Conservation (phyloP, 2,329 filamentous ascomycete species). For the Aspergillus terreus region DNA sequence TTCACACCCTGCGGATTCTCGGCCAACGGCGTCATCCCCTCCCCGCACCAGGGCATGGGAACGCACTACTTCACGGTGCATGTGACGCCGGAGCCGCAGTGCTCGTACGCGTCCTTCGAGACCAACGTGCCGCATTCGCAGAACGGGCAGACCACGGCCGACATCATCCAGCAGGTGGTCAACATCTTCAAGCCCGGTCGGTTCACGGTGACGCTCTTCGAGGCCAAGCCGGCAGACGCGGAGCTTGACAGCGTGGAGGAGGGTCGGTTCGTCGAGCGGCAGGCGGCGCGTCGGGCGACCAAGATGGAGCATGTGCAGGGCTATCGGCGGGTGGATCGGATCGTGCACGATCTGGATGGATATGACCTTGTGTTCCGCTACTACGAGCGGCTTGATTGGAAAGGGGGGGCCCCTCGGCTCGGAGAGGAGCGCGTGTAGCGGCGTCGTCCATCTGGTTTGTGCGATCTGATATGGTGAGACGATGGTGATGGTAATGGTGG, state of each 20-base stretch:
- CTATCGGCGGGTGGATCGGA: slow-evolving; percentile 86
- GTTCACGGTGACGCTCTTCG: slow-evolving; percentile 95
- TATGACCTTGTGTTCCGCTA: slow-evolving; percentile 96
- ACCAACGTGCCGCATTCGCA: slow-evolving; percentile 92
- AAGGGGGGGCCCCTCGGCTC: slow-evolving; percentile 60
- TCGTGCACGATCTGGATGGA: slow-evolving; percentile 95
- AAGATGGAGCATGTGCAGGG: slow-evolving; percentile 76
- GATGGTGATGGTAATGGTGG: not conserved
- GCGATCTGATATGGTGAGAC: not conserved
- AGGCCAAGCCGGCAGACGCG: slow-evolving; percentile 63
- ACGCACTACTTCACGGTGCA: slow-evolving; percentile 98
- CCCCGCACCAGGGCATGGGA: slow-evolving; percentile 56
- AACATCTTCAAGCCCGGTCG: slow-evolving; percentile 96
- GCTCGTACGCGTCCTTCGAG: slow-evolving; percentile 97
- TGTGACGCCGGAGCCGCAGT: slow-evolving; percentile 94
- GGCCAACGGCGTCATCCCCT: slow-evolving; percentile 90
- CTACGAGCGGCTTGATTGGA: slow-evolving; percentile 86
- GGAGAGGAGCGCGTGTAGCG: slow-evolving; percentile 45
- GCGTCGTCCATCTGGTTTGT: slow-evolving; percentile 2
- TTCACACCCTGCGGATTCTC: slow-evolving; percentile 97
- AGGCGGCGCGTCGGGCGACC: slow-evolving; percentile 41
- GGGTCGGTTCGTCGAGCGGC: slow-evolving; percentile 41
- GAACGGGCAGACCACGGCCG: slow-evolving; percentile 80
- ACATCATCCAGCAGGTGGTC: slow-evolving; percentile 91
- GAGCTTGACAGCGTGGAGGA: slow-evolving; percentile 30